phyloP scores from a whole-genome alignment of 257 asterid species.

The Ilex asprella region DNA sequence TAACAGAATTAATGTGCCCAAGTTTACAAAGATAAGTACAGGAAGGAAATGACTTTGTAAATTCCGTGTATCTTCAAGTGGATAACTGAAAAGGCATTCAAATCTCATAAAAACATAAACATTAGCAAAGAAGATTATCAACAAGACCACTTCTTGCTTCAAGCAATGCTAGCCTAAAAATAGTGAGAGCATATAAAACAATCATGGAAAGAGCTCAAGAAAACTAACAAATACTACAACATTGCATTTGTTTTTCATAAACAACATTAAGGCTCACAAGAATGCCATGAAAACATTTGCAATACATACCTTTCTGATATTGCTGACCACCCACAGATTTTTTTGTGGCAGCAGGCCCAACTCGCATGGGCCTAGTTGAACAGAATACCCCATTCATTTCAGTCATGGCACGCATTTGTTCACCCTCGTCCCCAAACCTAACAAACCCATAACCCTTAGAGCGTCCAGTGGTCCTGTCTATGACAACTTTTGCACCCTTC shows the following conservation, averaged over 20 bases:
- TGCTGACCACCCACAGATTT: constrained; percentile 48
- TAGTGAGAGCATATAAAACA: constrained; percentile 21
- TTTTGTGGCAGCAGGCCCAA: constrained; percentile 84
- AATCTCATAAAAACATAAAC: constrained; percentile 38
- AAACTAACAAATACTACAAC: background rate
- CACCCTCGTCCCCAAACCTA: constrained; percentile 75
- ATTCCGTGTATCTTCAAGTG: constrained; percentile 39
- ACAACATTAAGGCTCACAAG: too few relatives aligned
- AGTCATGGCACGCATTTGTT: constrained; percentile 71
- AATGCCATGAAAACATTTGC: background rate
- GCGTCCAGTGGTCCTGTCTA: constrained; percentile 72
- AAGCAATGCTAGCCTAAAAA: constrained; percentile 17
- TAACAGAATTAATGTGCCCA: constrained; percentile 45
- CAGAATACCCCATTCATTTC: constrained; percentile 84
- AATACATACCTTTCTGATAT: constrained; percentile 36
- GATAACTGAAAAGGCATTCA: constrained; percentile 36
- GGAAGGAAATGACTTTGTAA: constrained; percentile 54
- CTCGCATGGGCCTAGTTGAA: constrained; percentile 80
- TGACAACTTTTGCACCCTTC: constrained; percentile 81
- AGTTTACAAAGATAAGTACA: constrained; percentile 42
- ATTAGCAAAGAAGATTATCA: constrained; percentile 17
- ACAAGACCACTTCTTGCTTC: constrained; percentile 26
- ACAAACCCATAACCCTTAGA: constrained; percentile 91
- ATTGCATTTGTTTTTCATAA: too few relatives aligned
- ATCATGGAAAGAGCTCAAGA: constrained; percentile 13